Percentiles rank a stretch among this genome's conserved stretches.
Evolutionary conservation across 257 asterid genomes (phyloP).

Genomic region (Lithospermum erythrorhizon): DNA sequence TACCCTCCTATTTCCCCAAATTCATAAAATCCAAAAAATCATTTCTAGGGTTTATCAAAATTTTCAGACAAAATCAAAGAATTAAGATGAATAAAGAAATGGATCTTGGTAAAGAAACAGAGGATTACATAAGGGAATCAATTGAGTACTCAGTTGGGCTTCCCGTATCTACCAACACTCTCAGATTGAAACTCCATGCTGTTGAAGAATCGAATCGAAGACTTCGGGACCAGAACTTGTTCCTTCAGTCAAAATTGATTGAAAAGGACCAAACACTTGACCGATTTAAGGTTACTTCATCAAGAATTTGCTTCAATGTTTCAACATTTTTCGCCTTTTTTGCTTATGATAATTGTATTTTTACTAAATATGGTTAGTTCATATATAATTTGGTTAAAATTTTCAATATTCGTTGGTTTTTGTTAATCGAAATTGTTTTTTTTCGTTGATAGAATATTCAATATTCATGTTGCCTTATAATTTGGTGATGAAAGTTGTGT

Average conservation of each 20-base stretch:
- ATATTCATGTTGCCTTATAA: background rate
- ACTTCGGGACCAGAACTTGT: constrained; percentile 42
- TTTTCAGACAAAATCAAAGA: background rate
- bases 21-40: too few species aligned
- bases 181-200: constrained; percentile 58
- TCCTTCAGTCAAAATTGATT: constrained; percentile 50
- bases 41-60: background rate
- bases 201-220: constrained; percentile 38
- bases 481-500: too few species aligned
- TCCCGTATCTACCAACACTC: constrained; percentile 46
- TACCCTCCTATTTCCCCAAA: too few species aligned
- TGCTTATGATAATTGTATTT: background rate
- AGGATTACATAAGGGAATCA: constrained; percentile 68
- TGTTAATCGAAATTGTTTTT: too few species aligned
- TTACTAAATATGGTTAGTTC: too few species aligned
- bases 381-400: too few species aligned
- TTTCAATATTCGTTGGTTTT: too few species aligned
- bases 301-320: background rate
- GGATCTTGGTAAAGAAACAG: constrained; percentile 73
- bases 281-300: constrained; percentile 56
- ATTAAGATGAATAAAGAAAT: constrained; percentile 15
- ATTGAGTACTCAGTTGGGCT: constrained; percentile 67
- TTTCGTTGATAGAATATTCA: too few species aligned
- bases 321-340: background rate
- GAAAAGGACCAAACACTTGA: constrained; percentile 60